A percentile compares a stretch with the other conserved stretches of the same genome.
Evolutionary conservation across 208 protist species (phyloP).

Genomic region (Leptomonas seymouri): DNA sequence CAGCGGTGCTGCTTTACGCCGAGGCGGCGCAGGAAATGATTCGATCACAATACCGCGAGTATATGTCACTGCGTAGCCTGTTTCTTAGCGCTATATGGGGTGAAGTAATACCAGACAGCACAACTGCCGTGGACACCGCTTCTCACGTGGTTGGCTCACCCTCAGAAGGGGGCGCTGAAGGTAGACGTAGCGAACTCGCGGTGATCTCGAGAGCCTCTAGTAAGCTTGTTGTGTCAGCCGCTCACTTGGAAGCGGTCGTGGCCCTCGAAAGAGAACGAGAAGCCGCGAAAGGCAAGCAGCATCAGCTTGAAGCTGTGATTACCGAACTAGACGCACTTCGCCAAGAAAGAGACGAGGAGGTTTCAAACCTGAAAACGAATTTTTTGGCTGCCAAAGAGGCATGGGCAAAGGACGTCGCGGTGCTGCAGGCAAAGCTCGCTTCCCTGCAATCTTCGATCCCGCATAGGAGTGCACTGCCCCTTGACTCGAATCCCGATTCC

Average conservation of each 20-base stretch:
- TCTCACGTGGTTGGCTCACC: background rate
- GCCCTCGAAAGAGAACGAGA: constrained; percentile 58
- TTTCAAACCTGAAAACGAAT: constrained; percentile 50
- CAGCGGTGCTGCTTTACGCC: constrained; percentile 36
- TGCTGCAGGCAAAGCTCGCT: constrained; percentile 59
- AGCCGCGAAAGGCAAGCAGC: constrained; percentile 46
- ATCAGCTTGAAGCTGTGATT: constrained; percentile 55
- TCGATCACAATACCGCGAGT: constrained; percentile 56
- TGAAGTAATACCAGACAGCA: constrained; percentile 20
- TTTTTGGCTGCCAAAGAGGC: constrained; percentile 50
- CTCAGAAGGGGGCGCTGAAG: background rate
- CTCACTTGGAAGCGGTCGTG: constrained; percentile 57
- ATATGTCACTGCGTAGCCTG: constrained; percentile 36
- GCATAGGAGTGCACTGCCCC: constrained; percentile 21
- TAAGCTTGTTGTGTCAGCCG: constrained; percentile 46
- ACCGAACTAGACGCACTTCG: constrained; percentile 46
- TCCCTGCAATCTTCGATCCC: constrained; percentile 47
- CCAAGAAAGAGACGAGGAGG: constrained; percentile 58
- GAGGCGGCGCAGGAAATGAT: constrained; percentile 36
- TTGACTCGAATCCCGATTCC: background rate
- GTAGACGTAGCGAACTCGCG: background rate
- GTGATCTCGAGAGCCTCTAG: background rate
- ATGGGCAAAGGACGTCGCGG: constrained; percentile 58
- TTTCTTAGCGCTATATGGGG: constrained; percentile 56
- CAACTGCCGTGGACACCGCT: background rate